Conservation (phyloP, 169 alveolate genomes). For the Cryptosporidium baileyi region DNA sequence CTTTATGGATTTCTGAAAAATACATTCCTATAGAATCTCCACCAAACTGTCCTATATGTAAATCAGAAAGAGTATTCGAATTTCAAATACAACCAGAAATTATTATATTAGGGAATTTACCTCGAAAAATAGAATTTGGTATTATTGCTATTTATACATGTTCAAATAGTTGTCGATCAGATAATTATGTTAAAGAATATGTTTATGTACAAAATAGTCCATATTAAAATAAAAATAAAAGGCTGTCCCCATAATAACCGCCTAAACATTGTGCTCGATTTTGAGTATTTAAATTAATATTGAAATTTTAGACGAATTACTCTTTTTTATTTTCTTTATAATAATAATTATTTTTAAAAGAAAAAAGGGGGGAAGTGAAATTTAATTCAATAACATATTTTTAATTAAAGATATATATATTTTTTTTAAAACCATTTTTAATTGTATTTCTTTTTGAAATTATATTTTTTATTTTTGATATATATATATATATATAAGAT, state of each 20-base stretch:
- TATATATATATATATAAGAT: too few species aligned
- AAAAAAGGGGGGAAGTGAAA: too few species aligned
- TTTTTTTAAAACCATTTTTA: too few species aligned
- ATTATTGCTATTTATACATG: conserved; percentile 45
- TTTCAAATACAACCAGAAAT: conserved; percentile 60
- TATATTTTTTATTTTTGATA: too few species aligned
- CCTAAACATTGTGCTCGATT: conserved; percentile 43
- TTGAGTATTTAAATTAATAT: background rate
- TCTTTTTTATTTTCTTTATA: too few species aligned
- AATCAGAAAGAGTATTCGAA: conserved; percentile 22
- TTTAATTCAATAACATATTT: too few species aligned
- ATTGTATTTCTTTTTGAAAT: too few species aligned
- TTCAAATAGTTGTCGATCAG: conserved; percentile 21
- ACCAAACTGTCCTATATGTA: conserved; percentile 26
- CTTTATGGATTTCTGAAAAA: conserved; percentile 54
- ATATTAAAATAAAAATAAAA: background rate
- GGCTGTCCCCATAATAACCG: background rate
- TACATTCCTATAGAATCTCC: background rate
- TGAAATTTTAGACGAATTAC: background rate
- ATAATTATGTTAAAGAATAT: conserved; percentile 30
- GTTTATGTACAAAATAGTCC: conserved; percentile 47
- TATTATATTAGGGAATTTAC: conserved; percentile 37
- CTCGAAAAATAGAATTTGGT: conserved; percentile 8
- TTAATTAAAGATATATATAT: too few species aligned
- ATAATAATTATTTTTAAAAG: too few species aligned